These are phyloP conservation scores for Metschnikowia lachancei DNA, from an alignment of 805 yeast species.

Conservation along the genomic window DNA sequence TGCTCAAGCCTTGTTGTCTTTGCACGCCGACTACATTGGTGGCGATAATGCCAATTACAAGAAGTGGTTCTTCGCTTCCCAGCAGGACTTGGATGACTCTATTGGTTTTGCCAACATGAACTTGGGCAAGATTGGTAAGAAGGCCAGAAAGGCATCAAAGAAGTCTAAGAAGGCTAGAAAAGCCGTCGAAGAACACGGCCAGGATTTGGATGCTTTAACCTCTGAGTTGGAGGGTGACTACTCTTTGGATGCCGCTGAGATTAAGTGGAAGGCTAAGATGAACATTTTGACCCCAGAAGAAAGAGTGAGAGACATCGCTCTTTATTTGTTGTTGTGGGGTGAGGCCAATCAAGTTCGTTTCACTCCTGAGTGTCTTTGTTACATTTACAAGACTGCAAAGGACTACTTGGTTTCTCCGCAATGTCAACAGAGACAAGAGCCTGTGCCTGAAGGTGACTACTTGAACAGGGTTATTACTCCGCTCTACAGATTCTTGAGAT, in stretches of 20 bases:
- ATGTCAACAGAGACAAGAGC: constrained; percentile 83
- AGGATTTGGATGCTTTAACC: constrained; percentile 59
- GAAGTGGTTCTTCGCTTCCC: constrained; percentile 88
- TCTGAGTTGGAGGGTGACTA: constrained; percentile 77
- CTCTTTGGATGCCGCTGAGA: constrained; percentile 80
- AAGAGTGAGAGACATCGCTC: constrained; percentile 73
- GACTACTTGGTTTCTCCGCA: constrained; percentile 87
- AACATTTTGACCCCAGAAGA: constrained; percentile 69
- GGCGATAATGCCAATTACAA: constrained; percentile 83
- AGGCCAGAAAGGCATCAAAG: constrained; percentile 78
- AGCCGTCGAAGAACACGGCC: constrained; percentile 65
- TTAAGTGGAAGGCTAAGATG: constrained; percentile 84
- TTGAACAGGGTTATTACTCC: constrained; percentile 93
- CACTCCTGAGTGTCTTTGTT: constrained; percentile 78
- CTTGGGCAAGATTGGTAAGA: constrained; percentile 70
- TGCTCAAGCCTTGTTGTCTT: constrained; percentile 75
- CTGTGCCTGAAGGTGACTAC: constrained; percentile 87
- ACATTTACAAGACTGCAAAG: constrained; percentile 89
- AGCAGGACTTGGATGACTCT: constrained; percentile 79
- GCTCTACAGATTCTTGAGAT: constrained; percentile 71
- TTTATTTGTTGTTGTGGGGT: constrained; percentile 81
- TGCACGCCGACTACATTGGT: constrained; percentile 86
- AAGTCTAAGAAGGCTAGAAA: constrained; percentile 74
- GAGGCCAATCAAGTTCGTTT: constrained; percentile 94
- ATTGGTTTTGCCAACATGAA: constrained; percentile 81